Base-by-base conservation (phyloP, 2,329 filamentous ascomycete species). In the Didymella pinodella region DNA sequence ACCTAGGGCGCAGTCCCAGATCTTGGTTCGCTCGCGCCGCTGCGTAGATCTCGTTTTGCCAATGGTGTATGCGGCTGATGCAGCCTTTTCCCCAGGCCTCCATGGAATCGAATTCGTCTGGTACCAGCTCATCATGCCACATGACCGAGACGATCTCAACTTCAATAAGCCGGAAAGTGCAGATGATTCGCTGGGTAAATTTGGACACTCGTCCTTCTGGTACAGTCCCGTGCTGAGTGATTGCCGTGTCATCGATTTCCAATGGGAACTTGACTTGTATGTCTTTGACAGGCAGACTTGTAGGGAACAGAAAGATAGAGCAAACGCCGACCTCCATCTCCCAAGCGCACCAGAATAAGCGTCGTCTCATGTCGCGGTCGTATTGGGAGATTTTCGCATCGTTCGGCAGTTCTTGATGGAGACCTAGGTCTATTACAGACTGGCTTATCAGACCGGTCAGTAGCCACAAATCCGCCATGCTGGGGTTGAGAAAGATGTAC, bases 301-400 rank as follows among this genome's bases (percentile, higher is more conserved):
- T 69, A 2, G 72, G 73, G 5, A 71, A 70, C 11, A 72, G 43
- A 25, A 76, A 76, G 41, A 74, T 73, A 26, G 67, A 72, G 44
- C 73, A 75, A 1, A 76, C 74, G 7, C 72, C 72, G 16, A 75
- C 71, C 49, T 77, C 74, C 74, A 76, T 76, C 44, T 77, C 74
- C 73, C 73, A 77, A 14, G 73, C 73, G 44, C 70, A 73, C 74
- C 74, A 77, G 26, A 77, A 77, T 38, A 77, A 49, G 16, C 74
- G 72, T 26, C 74, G 68, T n/a, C 74, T 65, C 73, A 75, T 75
- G 45, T 77, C 74, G n/a, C 74, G 73, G 47, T 74, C 59, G 43
- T 72, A 73, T 6, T 67, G 57, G 2, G 70, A 67, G 11, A 76
- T 64, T 7, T 46, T 60, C 16, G 61, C 29, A 40, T 75, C 67